These are phyloP conservation scores for Kalmusia sp. DNA, from an alignment of 2,329 filamentous ascomycete genomes.

Conservation along the genomic window DNA sequence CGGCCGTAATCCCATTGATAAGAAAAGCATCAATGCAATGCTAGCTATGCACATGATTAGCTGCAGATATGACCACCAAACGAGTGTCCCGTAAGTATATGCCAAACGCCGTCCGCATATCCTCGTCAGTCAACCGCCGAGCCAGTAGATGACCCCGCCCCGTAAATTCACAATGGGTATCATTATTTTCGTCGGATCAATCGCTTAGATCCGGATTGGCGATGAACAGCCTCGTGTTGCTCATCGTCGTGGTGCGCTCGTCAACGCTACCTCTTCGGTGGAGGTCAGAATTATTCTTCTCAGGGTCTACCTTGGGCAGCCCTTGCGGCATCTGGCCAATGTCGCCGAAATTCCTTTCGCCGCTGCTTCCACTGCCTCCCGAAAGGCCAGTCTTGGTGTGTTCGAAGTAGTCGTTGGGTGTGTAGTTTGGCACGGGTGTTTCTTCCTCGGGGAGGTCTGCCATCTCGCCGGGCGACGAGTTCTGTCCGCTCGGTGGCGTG, in stretches of 20 bases:
- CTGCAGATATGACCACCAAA: conserved; percentile 9
- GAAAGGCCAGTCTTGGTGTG: conserved; percentile 50
- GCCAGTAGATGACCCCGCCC: background rate
- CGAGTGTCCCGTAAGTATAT: conserved; percentile 6
- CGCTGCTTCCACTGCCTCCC: conserved; percentile 51
- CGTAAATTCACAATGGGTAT: conserved; percentile 32
- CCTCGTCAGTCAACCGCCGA: background rate
- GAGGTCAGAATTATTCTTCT: conserved; percentile 65
- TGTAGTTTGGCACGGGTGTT: conserved; percentile 52
- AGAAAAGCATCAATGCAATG: conserved; percentile 18
- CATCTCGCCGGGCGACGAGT: conserved; percentile 43
- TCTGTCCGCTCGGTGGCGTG: conserved; percentile 61
- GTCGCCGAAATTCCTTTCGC: conserved; percentile 60
- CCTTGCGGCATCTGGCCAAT: conserved; percentile 57
- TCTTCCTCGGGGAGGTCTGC: conserved; percentile 52
- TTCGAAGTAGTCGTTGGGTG: conserved; percentile 52
- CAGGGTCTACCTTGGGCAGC: conserved; percentile 49
- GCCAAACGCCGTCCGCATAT: conserved; percentile 5
- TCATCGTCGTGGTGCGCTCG: conserved; percentile 78
- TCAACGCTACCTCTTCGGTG: conserved; percentile 81
- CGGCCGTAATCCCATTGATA: no score
- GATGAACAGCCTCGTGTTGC: conserved; percentile 74
- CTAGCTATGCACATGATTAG: conserved; percentile 7
- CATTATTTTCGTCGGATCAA: conserved; percentile 31
- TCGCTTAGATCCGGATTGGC: conserved; percentile 78